Percentiles rank a stretch among this genome's conserved stretches.
These are phyloP conservation scores for Naganishia cerealis DNA, from an alignment of 1,284 basidiomycete genomes.

Conservation along the genomic window DNA sequence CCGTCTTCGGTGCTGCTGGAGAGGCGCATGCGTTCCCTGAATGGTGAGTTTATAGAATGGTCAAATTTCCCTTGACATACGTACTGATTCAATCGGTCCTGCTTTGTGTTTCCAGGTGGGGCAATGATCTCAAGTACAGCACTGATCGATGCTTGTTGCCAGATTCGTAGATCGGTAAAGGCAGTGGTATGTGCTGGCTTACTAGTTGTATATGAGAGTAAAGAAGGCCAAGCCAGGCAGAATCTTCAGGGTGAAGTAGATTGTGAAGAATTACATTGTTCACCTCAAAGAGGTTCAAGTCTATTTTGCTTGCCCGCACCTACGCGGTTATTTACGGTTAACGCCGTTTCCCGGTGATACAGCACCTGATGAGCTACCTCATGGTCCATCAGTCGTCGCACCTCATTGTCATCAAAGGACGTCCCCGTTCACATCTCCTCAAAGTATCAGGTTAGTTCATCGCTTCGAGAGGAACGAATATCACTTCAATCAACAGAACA, in stretches of 20 bases:
- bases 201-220: not conserved
- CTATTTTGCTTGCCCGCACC: not conserved
- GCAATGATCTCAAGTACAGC: slow-evolving; percentile 21
- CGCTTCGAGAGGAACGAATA: not conserved
- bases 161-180: slow-evolving; percentile 1
- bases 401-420: no score
- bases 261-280: not conserved
- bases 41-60: slow-evolving; percentile 11
- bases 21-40: slow-evolving; percentile 32
- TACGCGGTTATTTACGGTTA: slow-evolving; percentile 12
- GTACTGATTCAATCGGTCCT: not conserved
- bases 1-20: slow-evolving; percentile 67
- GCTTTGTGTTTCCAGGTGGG: slow-evolving; percentile 18
- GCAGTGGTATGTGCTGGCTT: no score
- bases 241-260: not conserved
- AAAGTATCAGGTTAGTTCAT: no score
- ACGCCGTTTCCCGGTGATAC: not conserved
- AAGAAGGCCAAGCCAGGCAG: not conserved
- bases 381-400: not conserved
- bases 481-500: not conserved
- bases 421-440: no score
- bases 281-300: not conserved
- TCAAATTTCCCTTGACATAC: not conserved
- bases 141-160: slow-evolving; percentile 31
- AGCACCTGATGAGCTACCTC: not conserved